phyloP scores from a whole-genome alignment of 192 early-diverging fungal species.

The Coemansia sp. region DNA sequence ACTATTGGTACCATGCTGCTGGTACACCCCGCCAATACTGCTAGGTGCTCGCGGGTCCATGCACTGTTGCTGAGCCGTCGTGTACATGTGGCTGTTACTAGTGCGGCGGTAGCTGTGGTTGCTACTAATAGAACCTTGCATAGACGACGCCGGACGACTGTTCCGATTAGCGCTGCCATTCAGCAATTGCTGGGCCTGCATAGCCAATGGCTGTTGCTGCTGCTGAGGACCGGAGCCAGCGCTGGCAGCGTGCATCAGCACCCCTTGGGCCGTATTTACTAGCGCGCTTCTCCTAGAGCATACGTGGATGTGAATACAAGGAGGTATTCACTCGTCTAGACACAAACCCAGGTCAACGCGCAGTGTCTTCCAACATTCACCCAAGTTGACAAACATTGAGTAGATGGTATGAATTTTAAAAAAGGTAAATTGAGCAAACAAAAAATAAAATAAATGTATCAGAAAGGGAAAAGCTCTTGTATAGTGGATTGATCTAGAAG shows the following conservation, averaged over 20 bases:
- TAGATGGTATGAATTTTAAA: too few species aligned
- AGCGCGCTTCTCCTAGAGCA: too few species aligned
- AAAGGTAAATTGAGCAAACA: too few species aligned
- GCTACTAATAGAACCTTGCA: constrained; percentile 32
- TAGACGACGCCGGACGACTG: constrained; percentile 48
- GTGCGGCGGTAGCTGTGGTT: constrained; percentile 38
- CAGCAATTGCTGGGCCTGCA: constrained; percentile 24
- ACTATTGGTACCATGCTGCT: constrained; percentile 12
- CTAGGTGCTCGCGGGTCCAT: constrained; percentile 25
- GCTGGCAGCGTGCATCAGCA: constrained; percentile 24
- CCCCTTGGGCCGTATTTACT: too few species aligned
- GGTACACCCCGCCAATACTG: constrained; percentile 27
- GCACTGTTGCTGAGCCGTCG: constrained; percentile 16
- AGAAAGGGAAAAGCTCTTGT: too few species aligned
- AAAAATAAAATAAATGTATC: too few species aligned
- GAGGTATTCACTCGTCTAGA: too few species aligned
- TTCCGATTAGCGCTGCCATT: constrained; percentile 24
- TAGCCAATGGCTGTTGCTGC: constrained; percentile 9
- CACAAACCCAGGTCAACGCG: too few species aligned
- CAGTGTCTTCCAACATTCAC: too few species aligned
- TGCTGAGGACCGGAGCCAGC: not conserved
- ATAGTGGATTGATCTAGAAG: not conserved
- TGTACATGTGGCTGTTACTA: constrained; percentile 57
- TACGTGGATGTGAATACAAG: too few species aligned
- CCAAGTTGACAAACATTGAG: too few species aligned